Evolutionary conservation across 106 monocot genomes (phyloP).

Genomic region (Cymbidium sinense): DNA sequence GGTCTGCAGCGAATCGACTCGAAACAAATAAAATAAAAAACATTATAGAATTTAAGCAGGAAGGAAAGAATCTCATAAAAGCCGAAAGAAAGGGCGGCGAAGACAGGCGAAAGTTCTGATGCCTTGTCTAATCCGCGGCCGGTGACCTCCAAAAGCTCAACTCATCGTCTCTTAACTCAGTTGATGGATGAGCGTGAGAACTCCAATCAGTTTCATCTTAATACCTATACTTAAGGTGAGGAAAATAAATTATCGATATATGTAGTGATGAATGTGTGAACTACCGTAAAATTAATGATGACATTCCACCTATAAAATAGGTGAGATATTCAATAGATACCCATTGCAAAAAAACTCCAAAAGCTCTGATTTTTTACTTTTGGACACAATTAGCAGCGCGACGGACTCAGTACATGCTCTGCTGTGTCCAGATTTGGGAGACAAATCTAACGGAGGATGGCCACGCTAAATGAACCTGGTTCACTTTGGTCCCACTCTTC

Average conservation of each 20-base stretch:
- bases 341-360: too few species aligned
- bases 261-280: too few species aligned
- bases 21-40: neutral
- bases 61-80: neutral
- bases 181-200: too few species aligned
- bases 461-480: neutral
- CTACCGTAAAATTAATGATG: too few species aligned
- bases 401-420: constrained; percentile 4
- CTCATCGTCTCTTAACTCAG: too few species aligned
- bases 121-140: constrained; percentile 2
- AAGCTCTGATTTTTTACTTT: neutral
- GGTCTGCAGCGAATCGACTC: neutral
- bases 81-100: neutral
- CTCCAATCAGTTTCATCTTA: too few species aligned
- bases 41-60: neutral
- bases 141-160: too few species aligned
- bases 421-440: constrained; percentile 6
- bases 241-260: too few species aligned
- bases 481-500: neutral
- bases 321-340: too few species aligned
- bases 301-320: too few species aligned
- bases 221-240: too few species aligned
- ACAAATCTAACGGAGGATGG: neutral
- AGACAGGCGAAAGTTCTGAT: constrained; percentile 1
- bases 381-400: neutral